Evolutionary conservation across 2,329 filamentous ascomycete species (phyloP), one percentile per base, ranked within the genome.

Genomic region (Neopestalotiopsis sp.): DNA sequence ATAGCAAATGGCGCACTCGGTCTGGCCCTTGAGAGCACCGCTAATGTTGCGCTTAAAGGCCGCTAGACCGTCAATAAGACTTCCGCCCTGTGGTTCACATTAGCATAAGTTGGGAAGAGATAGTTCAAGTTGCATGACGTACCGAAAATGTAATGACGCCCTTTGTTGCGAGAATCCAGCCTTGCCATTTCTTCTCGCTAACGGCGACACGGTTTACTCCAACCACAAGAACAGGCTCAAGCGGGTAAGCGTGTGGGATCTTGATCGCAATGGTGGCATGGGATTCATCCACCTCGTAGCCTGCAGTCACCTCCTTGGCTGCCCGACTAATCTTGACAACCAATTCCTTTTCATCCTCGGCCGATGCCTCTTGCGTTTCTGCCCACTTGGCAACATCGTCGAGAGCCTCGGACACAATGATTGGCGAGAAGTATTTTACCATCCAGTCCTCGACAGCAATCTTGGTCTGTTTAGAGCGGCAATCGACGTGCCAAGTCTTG

Each of bases 1-100:
- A 83, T 98, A 98, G 84, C 95, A 98, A 78, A 98, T 98, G 10
- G 96, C 94, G 78, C 96, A 99, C 80, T 99, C 96, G 24, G 89
- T 93, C 81, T 98, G 95, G 45, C 95, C 96, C 82, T 97, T 96
- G 73, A 99, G 87, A 4, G 94, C 93, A 1, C 94, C 94, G 14
- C 91, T 89, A 13, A 99, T 91, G 79, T 98, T 98, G 71, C 91
- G 89, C 72, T 93, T 90, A 86, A 97, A 98, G 9, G 94, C 91
- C 13, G 91, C 86, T 38, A 99, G 84, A 1, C 95, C 96, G 74
- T 98, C 95, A 67, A 95, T 92, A 68, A 99, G 89, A 77, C 89
- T 93, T 67, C 94, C 94, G 76, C 96, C 95, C 85, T 89, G 71
- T 57, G 14, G 59, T 70, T 34, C 67, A 68, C 4, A 56, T 24